Evolutionary conservation across 2,329 filamentous ascomycete species (phyloP), one percentile per base, ranked within the genome.

Genomic region (Mariannaea sp.): DNA sequence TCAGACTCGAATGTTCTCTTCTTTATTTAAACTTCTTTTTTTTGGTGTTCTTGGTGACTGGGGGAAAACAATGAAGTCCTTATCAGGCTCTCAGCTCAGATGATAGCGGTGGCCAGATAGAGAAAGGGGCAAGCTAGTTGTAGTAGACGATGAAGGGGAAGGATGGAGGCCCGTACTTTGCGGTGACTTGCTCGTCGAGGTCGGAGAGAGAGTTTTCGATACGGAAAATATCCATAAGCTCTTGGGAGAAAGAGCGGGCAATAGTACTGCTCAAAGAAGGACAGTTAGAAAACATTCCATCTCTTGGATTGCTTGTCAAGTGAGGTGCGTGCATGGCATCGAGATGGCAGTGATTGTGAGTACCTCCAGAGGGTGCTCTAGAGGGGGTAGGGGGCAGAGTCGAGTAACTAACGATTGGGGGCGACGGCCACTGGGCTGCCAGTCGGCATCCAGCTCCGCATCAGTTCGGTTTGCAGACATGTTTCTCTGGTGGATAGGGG

Each of bases 171-270:
- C 75, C 86, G 68, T 78, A 97, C 92, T 92, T 93, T 73, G 90
- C 83, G 70, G 90, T 83, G 56, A 96, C 84, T 62, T 88, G 84
- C 70, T 87, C 80, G 67, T 89, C 84, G 29, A 96, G 80, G 57
- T 88, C 82, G 67, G 87, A 84, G 53, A 94, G 70, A 63, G 87
- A 87, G 72, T 86, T 88, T 64, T 94, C 90, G 68, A 97, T 86
- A 68, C 89, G 88, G 78, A 97, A 97, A 64, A 95, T 88, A 70
- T 91, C 88, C 78, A 93, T 89, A 56, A 97, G 80, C 71, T 93
- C 90, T 38, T 85, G 80, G 55, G 91, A 93, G 75, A 97, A 96
- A 69, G 88, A 90, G 65, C 85, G 88, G 48, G 92, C 92, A 73
- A 96, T 86, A 56, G 90, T 94, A 59, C 92, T 96, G 40, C 58